These are phyloP conservation scores for Suhomyces anneliseae DNA, from an alignment of 1,139 yeast species.

Conservation along the genomic window DNA sequence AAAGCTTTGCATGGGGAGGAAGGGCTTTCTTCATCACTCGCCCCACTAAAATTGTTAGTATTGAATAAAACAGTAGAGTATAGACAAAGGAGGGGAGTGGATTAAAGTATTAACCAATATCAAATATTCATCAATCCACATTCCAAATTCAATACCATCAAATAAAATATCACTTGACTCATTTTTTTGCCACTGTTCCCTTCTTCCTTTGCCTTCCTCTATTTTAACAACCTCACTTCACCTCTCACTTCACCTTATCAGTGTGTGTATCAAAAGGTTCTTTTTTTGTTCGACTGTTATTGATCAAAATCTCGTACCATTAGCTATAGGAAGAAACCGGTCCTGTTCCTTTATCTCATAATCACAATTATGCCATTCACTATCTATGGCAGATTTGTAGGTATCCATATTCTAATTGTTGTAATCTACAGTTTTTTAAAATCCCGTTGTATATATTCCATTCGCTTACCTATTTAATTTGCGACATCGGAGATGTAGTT, in stretches of 20 bases:
- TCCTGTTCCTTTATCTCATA: slow-evolving; percentile 74
- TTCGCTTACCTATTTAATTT: slow-evolving; percentile 1
- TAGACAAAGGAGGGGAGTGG: too few species aligned
- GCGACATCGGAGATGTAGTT: slow-evolving; percentile 13
- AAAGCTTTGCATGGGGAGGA: slow-evolving; percentile 47
- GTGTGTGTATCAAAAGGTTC: too few species aligned
- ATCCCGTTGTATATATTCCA: background rate
- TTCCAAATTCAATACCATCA: too few species aligned
- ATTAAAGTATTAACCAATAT: too few species aligned
- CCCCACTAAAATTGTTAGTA: slow-evolving; percentile 16
- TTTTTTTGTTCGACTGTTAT: too few species aligned
- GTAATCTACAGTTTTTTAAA: background rate
- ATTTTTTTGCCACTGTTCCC: too few species aligned
- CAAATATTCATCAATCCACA: too few species aligned
- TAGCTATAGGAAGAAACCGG: slow-evolving; percentile 84
- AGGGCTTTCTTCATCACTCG: slow-evolving; percentile 49
- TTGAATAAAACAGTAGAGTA: too few species aligned
- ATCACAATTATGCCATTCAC: slow-evolving; percentile 28
- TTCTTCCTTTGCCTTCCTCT: too few species aligned
- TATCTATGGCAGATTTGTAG: slow-evolving; percentile 4
- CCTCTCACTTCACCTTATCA: too few species aligned
- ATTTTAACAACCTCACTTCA: too few species aligned
- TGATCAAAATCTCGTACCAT: slow-evolving; percentile 39
- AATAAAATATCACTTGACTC: too few species aligned
- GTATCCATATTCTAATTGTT: background rate